Conservation (phyloP, 1,284 basidiomycete species). For the Microbotryum scabiosae region DNA sequence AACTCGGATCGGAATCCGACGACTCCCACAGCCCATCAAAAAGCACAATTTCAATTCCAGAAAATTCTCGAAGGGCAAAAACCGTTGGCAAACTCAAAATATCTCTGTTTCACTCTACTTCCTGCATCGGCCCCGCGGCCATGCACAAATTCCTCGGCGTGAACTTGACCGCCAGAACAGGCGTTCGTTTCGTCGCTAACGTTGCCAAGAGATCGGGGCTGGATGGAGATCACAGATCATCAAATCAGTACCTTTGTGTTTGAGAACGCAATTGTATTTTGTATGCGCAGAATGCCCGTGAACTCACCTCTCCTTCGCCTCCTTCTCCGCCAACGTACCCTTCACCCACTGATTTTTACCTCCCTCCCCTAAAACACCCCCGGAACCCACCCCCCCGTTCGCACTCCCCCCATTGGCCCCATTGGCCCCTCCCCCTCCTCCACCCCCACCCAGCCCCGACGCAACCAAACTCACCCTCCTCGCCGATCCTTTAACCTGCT, state of each 20-base stretch:
- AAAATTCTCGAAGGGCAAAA: too few relatives aligned
- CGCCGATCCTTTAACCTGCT: not conserved
- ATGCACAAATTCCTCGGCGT: constrained; percentile 90
- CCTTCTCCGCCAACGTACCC: not conserved
- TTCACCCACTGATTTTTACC: too few relatives aligned
- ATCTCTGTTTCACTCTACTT: not conserved
- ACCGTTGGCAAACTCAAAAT: too few relatives aligned
- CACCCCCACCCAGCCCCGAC: not conserved
- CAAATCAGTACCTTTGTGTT: constrained; percentile 2
- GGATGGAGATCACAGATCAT: constrained; percentile 3
- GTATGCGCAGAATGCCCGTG: not conserved
- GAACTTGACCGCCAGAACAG: constrained; percentile 83
- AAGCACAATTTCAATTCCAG: too few relatives aligned
- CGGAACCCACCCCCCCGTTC: not conserved
- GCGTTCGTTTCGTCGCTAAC: constrained; percentile 91
- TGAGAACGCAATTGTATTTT: not conserved
- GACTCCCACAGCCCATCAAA: too few relatives aligned
- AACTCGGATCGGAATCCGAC: too few relatives aligned
- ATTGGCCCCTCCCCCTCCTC: not conserved
- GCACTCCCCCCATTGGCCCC: not conserved
- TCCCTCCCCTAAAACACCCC: not conserved
- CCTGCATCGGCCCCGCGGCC: constrained; percentile 55
- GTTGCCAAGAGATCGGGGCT: constrained; percentile 83
- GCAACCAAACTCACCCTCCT: not conserved
- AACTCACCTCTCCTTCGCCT: not conserved